These are phyloP conservation scores for Herpetospermum pedunculosum DNA, from an alignment of 306 rosid species.

Conservation along the genomic window DNA sequence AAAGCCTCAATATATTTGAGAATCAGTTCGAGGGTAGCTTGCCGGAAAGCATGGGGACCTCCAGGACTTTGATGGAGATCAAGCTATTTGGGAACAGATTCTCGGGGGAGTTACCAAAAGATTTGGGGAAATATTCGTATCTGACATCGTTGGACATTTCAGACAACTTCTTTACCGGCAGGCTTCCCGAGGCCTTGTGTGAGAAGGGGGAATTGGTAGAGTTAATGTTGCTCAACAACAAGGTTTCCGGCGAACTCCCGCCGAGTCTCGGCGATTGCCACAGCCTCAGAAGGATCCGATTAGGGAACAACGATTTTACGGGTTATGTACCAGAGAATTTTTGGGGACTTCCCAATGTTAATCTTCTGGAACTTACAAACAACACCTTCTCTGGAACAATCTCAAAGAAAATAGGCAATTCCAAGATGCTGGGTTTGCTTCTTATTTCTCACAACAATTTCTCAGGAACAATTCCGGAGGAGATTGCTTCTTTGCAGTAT, in stretches of 20 bases:
- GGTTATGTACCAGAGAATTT: slow-evolving; percentile 62
- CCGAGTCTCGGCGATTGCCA: slow-evolving; percentile 43
- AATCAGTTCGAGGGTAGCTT: slow-evolving; percentile 49
- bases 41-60: slow-evolving; percentile 51
- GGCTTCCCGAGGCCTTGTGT: slow-evolving; percentile 49
- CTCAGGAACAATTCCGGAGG: slow-evolving; percentile 57
- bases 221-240: slow-evolving; percentile 45
- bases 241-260: slow-evolving; percentile 55
- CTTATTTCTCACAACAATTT: slow-evolving; percentile 48
- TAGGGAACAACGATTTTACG: slow-evolving; percentile 42
- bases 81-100: slow-evolving; percentile 47
- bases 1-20: slow-evolving; percentile 69
- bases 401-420: slow-evolving; percentile 45
- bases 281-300: slow-evolving; percentile 45
- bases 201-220: slow-evolving; percentile 42
- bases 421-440: slow-evolving; percentile 43
- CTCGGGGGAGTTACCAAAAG: slow-evolving; percentile 46
- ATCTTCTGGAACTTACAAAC: slow-evolving; percentile 41
- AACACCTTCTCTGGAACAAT: slow-evolving; percentile 57
- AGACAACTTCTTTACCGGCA: slow-evolving; percentile 42
- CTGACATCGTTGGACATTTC: slow-evolving; percentile 60
- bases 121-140: slow-evolving; percentile 52
- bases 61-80: slow-evolving; percentile 47
- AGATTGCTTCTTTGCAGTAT: slow-evolving; percentile 48
- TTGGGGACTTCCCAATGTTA: slow-evolving; percentile 72